Evolutionary conservation across 495 filamentous ascomycete genomes (phyloP).

Genomic region (Penicillium tannophilum): DNA sequence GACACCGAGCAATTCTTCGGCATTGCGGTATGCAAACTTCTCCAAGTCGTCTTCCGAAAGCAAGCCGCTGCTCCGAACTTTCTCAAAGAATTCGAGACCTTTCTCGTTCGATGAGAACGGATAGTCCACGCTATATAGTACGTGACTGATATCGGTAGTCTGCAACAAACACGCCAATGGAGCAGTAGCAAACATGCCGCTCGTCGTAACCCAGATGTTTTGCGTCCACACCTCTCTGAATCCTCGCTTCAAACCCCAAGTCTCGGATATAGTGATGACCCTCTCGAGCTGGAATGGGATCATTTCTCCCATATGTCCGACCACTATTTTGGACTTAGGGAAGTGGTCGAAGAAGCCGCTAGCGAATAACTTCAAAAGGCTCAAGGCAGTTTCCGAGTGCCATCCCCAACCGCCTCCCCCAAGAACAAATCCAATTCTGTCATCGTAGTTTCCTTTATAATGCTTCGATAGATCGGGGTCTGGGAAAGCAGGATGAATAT

Average conservation of each 20-base stretch:
- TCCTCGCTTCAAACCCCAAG: conserved; percentile 26
- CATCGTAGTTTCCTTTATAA: conserved; percentile 38
- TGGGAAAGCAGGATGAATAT: conserved; percentile 57
- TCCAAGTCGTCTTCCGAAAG: conserved; percentile 53
- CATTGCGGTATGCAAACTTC: conserved; percentile 57
- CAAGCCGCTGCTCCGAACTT: conserved; percentile 44
- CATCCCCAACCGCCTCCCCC: conserved; percentile 45
- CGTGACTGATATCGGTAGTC: conserved; percentile 47
- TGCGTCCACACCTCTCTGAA: conserved; percentile 43
- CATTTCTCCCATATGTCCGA: conserved; percentile 51
- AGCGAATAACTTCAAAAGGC: conserved; percentile 43
- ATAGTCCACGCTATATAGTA: conserved; percentile 64
- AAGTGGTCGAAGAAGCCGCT: conserved; percentile 52
- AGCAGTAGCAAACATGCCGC: conserved; percentile 31
- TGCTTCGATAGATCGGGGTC: conserved; percentile 27
- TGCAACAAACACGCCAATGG: conserved; percentile 46
- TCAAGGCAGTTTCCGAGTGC: conserved; percentile 50
- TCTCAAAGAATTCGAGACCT: conserved; percentile 44
- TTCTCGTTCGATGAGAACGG: conserved; percentile 53
- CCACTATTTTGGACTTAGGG: conserved; percentile 45
- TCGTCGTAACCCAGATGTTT: conserved; percentile 44
- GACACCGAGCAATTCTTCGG: conserved; percentile 49
- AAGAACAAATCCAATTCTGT: conserved; percentile 31
- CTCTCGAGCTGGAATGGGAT: conserved; percentile 47
- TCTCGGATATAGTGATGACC: conserved; percentile 26